Evolutionary conservation across 176 grass and related monocot species (phyloP).

Genomic region (Ensete glaucum): DNA sequence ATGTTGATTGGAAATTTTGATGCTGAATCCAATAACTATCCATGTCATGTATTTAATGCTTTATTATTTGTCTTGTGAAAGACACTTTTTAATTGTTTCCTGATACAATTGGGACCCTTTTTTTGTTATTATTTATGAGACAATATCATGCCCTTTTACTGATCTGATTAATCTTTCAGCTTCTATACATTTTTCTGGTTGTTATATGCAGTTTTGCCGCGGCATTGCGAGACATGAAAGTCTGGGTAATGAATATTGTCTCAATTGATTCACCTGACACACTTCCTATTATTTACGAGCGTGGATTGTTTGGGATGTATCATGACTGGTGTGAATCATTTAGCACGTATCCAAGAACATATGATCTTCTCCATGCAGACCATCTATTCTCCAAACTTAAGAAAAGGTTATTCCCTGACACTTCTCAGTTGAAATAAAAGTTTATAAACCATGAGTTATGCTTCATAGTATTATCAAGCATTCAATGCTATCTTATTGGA

Average conservation of each 20-base stretch:
- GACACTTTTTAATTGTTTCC: too few relatives aligned
- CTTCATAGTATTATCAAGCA: too few relatives aligned
- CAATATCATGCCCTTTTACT: neutral
- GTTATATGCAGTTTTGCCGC: conserved; percentile 61
- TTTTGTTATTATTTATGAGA: too few relatives aligned
- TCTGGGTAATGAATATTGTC: conserved; percentile 89
- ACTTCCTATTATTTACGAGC: conserved; percentile 72
- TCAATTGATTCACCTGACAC: conserved; percentile 67
- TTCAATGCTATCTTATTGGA: too few relatives aligned
- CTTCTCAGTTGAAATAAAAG: neutral
- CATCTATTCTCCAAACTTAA: conserved; percentile 78
- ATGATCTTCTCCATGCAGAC: conserved; percentile 69
- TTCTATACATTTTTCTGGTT: neutral
- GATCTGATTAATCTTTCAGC: neutral
- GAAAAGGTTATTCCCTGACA: conserved; percentile 35
- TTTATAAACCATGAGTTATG: neutral
- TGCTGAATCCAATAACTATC: too few relatives aligned
- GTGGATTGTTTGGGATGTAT: conserved; percentile 67
- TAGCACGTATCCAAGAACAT: conserved; percentile 78
- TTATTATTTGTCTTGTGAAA: too few relatives aligned
- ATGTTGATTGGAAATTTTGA: too few relatives aligned
- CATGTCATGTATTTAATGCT: neutral
- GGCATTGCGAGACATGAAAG: conserved; percentile 52
- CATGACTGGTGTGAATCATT: conserved; percentile 91
- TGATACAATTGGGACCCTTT: too few relatives aligned